Conservation (phyloP, 1,284 basidiomycete species). For the Cerrena zonata region DNA sequence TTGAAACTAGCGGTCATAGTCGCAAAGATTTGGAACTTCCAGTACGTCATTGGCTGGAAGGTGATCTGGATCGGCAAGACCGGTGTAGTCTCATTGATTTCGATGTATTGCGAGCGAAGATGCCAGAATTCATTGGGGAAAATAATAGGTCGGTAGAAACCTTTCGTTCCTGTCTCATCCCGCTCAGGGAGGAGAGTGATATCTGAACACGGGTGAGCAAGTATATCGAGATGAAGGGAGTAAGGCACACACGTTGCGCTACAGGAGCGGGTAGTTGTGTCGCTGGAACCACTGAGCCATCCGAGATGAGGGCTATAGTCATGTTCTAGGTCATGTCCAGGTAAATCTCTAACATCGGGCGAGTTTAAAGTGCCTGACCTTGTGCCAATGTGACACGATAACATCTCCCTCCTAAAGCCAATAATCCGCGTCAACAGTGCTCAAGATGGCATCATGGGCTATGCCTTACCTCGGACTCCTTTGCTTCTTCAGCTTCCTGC, state of each 20-base stretch:
- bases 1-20: slow-evolving; percentile 79
- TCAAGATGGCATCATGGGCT: no score
- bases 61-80: slow-evolving; percentile 74
- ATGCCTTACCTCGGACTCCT: slow-evolving; percentile 40
- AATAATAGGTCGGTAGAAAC: slow-evolving; percentile 79
- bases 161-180: slow-evolving; percentile 56
- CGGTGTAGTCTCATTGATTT: slow-evolving; percentile 74
- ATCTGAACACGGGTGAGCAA: slow-evolving; percentile 35
- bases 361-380: slow-evolving; percentile 35
- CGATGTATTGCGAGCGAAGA: slow-evolving; percentile 70
- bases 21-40: slow-evolving; percentile 81
- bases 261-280: slow-evolving; percentile 59
- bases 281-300: slow-evolving; percentile 52
- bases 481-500: slow-evolving; percentile 27
- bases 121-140: slow-evolving; percentile 97
- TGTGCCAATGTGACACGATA: slow-evolving; percentile 81
- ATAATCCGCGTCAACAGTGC: neutral
- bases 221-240: slow-evolving; percentile 5
- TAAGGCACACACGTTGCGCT: slow-evolving; percentile 48
- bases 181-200: slow-evolving; percentile 54
- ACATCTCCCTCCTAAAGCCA: slow-evolving; percentile 39
- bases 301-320: slow-evolving; percentile 82
- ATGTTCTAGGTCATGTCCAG: slow-evolving; percentile 54
- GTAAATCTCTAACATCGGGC: neutral
- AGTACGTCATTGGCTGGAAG: slow-evolving; percentile 80